Base-by-base conservation (phyloP, 106 monocot genomes). In the Apostasia shenzhenica region DNA sequence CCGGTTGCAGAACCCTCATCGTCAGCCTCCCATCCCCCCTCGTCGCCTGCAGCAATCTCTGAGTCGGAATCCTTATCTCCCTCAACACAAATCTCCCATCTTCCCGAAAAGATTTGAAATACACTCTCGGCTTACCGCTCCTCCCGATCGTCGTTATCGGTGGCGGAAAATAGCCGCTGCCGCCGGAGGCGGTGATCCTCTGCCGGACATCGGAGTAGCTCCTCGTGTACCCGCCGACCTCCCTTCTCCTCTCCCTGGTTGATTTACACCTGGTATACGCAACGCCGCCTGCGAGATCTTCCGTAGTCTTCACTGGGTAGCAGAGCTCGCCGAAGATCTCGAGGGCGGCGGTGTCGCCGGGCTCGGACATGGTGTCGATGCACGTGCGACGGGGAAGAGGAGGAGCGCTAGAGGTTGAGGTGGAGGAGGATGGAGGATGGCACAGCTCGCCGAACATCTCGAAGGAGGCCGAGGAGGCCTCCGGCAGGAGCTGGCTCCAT, bases 81-180 rank as follows among this genome's bases (percentile, higher is more conserved):
- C 74, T 81, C 5, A 85, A 72, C 5, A 85, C 77, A 8, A 77
- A 70, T 48, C 77, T 73, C 52, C 81, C 81, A 5, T 73, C 65
- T 13, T 69, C 10, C 55, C 77, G 70, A 10, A 41, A 55, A 0
- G 84, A 77, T 14, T 74, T 64, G 61, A 81, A 85, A 55, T 41
- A 63, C 12, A 74, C 63, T 58, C 77, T 59, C n/a, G 84, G 76
- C 63, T 80, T 84, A 37, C 84, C 84, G 2, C 72, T 41, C 50
- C 66, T 77, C 59, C 77, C 74, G 42, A 85, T 81, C 1, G 67
- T 67, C 1, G 81, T 71, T 62, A 85, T 66, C 54, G 93, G 89
- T 2, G 86, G 85, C 8, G 93, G 93, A 55, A 86, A 81, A 0
- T 9, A 8, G 5, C 49, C 55, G 1, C 60, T 56, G 5, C 48